A percentile compares a stretch with the other conserved stretches of the same genome.
Conservation (phyloP, 345 rosid species). For the Bretschneidera sinensis region DNA sequence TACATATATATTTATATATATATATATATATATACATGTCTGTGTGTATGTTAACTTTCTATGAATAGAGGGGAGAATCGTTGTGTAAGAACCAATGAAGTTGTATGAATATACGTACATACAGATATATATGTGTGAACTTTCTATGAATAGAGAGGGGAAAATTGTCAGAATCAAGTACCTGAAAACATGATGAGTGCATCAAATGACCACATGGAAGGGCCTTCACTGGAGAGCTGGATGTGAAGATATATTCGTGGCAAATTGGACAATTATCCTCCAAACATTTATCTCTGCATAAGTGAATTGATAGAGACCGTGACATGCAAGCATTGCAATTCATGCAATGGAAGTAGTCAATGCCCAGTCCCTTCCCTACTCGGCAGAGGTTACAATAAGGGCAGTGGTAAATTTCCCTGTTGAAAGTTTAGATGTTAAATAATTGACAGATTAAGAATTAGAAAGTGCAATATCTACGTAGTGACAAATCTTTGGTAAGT, state of each 20-base stretch:
- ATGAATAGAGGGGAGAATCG: no score
- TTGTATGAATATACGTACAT: no score
- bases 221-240: constrained; percentile 56
- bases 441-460: background rate
- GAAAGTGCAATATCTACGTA: background rate
- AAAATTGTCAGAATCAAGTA: constrained; percentile 16
- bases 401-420: constrained; percentile 90
- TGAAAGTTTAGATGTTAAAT: background rate
- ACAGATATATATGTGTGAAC: no score
- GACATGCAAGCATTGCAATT: constrained; percentile 89
- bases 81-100: no score
- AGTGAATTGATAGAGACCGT: constrained; percentile 39
- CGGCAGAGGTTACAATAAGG: constrained; percentile 86
- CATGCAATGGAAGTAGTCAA: constrained; percentile 87
- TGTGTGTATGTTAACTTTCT: no score
- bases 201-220: constrained; percentile 86
- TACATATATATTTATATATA: no score
- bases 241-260: constrained; percentile 71
- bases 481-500: no score
- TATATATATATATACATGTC: no score
- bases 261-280: constrained; percentile 89
- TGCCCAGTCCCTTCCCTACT: constrained; percentile 76
- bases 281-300: constrained; percentile 61
- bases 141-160: background rate
- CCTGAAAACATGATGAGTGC: constrained; percentile 89